Evolutionary conservation across 306 rosid species (phyloP), one percentile per base, ranked within the genome.

Genomic region (Ormosia semicastrata): DNA sequence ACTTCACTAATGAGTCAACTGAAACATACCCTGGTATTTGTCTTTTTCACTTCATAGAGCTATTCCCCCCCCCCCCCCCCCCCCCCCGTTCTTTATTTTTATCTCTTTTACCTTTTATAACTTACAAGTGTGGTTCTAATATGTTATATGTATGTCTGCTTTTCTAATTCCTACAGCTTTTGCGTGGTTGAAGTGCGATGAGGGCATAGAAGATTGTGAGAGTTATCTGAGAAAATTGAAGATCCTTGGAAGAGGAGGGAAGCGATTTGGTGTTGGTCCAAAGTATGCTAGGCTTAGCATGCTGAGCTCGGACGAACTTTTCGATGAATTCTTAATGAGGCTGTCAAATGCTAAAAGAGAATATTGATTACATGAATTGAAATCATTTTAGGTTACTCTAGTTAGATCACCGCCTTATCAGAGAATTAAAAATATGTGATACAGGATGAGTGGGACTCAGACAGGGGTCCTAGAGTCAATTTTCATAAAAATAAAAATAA

Each of bases 181-280:
- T 84, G 89, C 91, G 1, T 95, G 98, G 98, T 58, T 95, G 93
- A 87, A 90, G 88, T 57, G 86, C 46, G 75, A 76, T 24, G 90
- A 89, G 33, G 86, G 81, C 33, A 86, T 82, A 43, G 86, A 88
- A 81, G 86, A 91, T 57, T 78, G 87, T 24, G 84, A 62, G 70
- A 73, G 57, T 72, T 82, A 81, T 66, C 46, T 93, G 69, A 86
- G 70, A 66, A 90, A 87, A 44, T 4, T 75, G 43, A 89, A 85
- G 50, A 80, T 90, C 33, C 14, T 50, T 68, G 80, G 73, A 30
- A 88, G 95, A 84, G 84, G 84, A 24, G 99, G 99, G 37, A 54
- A 46, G 41, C 83, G 81, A 52, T 95, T 95, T 74, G 99, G 95
- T 44, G 88, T 24, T 34, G 85, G 71, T 78, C 37, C 84, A 2